phyloP scores from a whole-genome alignment of 169 alveolate species.

The Plasmodium inui region DNA sequence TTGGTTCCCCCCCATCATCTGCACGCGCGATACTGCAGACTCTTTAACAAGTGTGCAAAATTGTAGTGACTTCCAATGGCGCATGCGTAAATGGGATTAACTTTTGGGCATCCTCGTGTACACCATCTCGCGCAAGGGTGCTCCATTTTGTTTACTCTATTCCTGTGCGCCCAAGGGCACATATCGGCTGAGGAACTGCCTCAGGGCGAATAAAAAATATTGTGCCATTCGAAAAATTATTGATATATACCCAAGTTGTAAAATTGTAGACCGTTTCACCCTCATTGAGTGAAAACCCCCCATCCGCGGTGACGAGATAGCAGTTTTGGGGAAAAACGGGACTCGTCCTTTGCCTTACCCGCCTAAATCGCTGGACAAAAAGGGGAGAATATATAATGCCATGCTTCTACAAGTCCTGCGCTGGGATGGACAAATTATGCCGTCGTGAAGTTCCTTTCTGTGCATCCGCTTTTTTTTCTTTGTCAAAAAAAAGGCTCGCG shows the following conservation, averaged over 20 bases:
- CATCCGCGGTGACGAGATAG: not conserved
- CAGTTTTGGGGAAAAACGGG: not conserved
- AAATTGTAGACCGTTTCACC: not conserved
- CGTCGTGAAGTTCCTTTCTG: not conserved
- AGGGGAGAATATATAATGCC: not conserved
- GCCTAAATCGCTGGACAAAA: not conserved
- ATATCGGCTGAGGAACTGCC: not conserved
- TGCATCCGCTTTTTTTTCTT: not conserved
- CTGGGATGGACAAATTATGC: not conserved
- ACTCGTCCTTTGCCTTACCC: not conserved
- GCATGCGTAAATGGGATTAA: not conserved
- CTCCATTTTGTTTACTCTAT: not conserved
- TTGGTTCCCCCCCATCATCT: not conserved
- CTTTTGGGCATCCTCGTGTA: not conserved
- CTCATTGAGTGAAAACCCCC: not conserved
- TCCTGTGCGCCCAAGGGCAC: not conserved
- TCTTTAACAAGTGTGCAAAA: not conserved
- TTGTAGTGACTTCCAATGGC: not conserved
- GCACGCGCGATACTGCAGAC: not conserved
- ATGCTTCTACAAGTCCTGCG: not conserved
- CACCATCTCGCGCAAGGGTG: not conserved
- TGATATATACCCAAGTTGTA: not conserved
- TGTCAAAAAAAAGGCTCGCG: not conserved
- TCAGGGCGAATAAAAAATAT: not conserved
- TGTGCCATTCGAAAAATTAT: not conserved